Evolutionary conservation across 495 filamentous ascomycete genomes (phyloP).

Genomic region (Hypoxylon perforatum): DNA sequence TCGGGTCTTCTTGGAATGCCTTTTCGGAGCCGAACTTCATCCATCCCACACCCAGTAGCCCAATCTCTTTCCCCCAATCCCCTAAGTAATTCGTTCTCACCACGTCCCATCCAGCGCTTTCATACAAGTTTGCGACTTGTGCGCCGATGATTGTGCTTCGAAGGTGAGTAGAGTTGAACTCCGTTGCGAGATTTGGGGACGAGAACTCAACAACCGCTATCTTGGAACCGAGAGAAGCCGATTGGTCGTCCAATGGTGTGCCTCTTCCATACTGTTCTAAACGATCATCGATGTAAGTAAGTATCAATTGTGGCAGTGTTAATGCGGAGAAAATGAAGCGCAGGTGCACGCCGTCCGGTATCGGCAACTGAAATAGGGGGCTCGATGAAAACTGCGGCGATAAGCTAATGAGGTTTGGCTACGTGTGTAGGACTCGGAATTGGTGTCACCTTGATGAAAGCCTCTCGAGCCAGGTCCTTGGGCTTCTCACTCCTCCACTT

Average conservation of each 20-base stretch:
- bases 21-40: slow-evolving; percentile 72
- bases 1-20: slow-evolving; percentile 66
- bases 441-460: slow-evolving; percentile 40
- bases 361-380: slow-evolving; percentile 46
- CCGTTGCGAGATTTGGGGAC: slow-evolving; percentile 80
- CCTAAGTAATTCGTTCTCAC: slow-evolving; percentile 79
- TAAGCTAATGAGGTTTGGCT: slow-evolving; percentile 20
- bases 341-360: slow-evolving; percentile 45
- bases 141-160: slow-evolving; percentile 81
- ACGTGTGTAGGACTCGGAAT: neutral
- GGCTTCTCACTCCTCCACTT: slow-evolving; percentile 37
- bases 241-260: slow-evolving; percentile 3
- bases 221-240: slow-evolving; percentile 48
- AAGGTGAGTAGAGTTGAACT: slow-evolving; percentile 78
- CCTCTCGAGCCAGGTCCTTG: slow-evolving; percentile 36
- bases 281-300: slow-evolving; percentile 58
- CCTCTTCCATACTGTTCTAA: slow-evolving; percentile 54
- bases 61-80: slow-evolving; percentile 83
- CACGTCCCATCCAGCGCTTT: slow-evolving; percentile 77
- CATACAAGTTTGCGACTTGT: slow-evolving; percentile 75
- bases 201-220: slow-evolving; percentile 73
- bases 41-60: slow-evolving; percentile 75
- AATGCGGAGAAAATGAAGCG: slow-evolving; percentile 52
- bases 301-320: slow-evolving; percentile 52
- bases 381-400: slow-evolving; percentile 39